Conservation (phyloP, 2,329 filamentous ascomycete species). For the Magnaporthales sp. region DNA sequence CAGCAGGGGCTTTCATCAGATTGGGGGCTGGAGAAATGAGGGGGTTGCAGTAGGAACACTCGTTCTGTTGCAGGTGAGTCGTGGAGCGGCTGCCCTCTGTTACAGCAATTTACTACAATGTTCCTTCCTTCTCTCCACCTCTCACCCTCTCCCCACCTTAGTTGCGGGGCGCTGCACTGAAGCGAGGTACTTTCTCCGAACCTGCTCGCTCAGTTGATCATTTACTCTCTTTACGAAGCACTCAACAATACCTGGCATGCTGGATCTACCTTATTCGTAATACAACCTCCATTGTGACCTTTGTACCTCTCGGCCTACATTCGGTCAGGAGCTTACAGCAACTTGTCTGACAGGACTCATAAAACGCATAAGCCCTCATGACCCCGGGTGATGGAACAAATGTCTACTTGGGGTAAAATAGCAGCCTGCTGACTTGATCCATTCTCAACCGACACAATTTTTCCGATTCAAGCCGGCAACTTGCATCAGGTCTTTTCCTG, state of each 20-base stretch:
- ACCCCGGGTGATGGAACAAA: neutral
- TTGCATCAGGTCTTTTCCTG: neutral
- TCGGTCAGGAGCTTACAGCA: neutral
- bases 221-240: too few species aligned
- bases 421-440: neutral
- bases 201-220: neutral
- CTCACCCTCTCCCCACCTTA: neutral
- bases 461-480: neutral
- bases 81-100: neutral
- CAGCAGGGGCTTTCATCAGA: neutral
- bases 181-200: neutral
- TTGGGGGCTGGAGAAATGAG: conserved; percentile 2
- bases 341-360: neutral
- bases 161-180: neutral
- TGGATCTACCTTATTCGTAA: too few species aligned
- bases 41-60: neutral
- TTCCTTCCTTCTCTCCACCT: neutral
- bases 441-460: too few species aligned
- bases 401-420: too few species aligned
- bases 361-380: neutral
- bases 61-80: too few species aligned
- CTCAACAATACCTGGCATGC: too few species aligned
- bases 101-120: neutral
- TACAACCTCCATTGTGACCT: too few species aligned
- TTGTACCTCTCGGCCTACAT: neutral